Evolutionary conservation across 495 filamentous ascomycete species (phyloP).

Genomic region (Paragyromitra xinjiangensis): DNA sequence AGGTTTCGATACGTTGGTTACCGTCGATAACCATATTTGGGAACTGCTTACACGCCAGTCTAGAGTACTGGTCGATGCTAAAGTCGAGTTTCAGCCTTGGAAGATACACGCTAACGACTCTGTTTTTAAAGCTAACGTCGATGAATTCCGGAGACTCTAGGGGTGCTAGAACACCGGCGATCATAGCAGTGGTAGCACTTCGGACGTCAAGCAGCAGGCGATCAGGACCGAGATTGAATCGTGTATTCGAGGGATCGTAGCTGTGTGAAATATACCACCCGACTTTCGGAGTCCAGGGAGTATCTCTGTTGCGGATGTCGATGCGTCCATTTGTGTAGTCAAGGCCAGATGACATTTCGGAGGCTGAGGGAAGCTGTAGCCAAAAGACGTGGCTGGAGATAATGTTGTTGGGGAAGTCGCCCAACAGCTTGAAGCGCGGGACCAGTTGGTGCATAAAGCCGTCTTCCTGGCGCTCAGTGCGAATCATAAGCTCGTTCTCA

Average conservation of each 20-base stretch:
- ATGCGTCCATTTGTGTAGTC: slow-evolving; percentile 62
- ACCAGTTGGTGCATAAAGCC: slow-evolving; percentile 60
- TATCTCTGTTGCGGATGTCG: slow-evolving; percentile 44
- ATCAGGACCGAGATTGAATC: slow-evolving; percentile 42
- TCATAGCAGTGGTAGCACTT: slow-evolving; percentile 54
- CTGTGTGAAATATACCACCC: slow-evolving; percentile 49
- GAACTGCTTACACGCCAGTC: slow-evolving; percentile 63
- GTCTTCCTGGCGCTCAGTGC: slow-evolving; percentile 4
- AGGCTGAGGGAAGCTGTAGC: slow-evolving; percentile 60
- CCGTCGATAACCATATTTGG: slow-evolving; percentile 65
- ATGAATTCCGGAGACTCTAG: slow-evolving; percentile 58
- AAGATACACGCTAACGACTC: slow-evolving; percentile 60
- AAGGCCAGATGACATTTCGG: slow-evolving; percentile 46
- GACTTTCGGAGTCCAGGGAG: slow-evolving; percentile 59
- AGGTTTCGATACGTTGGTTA: slow-evolving; percentile 63
- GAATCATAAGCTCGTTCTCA: slow-evolving; percentile 34
- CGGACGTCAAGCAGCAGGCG: slow-evolving; percentile 56
- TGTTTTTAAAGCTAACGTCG: slow-evolving; percentile 57
- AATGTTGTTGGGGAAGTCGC: slow-evolving; percentile 63
- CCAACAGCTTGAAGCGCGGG: slow-evolving; percentile 60
- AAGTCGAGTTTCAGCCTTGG: slow-evolving; percentile 65
- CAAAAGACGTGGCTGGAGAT: slow-evolving; percentile 65
- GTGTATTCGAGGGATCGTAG: slow-evolving; percentile 46
- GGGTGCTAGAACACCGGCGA: slow-evolving; percentile 57
- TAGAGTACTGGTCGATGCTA: slow-evolving; percentile 51